Conservation (phyloP, 345 rosid genomes). For the Litchi chinensis region DNA sequence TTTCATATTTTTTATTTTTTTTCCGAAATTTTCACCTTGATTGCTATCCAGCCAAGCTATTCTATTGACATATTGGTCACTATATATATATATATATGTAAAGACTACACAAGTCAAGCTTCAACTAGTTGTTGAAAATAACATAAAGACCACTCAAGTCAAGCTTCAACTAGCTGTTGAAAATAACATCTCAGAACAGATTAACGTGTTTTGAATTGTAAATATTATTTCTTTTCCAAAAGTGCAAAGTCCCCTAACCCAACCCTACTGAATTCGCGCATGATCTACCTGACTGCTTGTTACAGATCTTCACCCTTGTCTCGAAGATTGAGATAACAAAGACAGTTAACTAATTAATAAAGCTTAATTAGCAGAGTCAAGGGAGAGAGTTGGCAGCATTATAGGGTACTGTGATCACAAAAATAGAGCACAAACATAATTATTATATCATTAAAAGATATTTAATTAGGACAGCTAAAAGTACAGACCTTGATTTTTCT, state of each 20-base stretch:
- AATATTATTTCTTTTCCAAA: not conserved
- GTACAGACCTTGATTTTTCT: constrained; percentile 5
- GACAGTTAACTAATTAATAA: not conserved
- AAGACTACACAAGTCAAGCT: no score
- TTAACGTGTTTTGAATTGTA: not conserved
- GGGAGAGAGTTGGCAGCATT: constrained; percentile 24
- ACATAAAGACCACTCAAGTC: not conserved
- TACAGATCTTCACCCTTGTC: constrained; percentile 10
- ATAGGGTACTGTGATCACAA: constrained; percentile 18
- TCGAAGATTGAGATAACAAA: constrained; percentile 10
- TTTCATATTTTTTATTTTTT: no score
- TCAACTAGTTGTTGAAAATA: no score
- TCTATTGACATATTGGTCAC: no score
- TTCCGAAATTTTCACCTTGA: no score
- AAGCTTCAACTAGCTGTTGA: constrained; percentile 7
- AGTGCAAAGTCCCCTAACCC: constrained; percentile 9
- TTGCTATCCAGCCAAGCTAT: no score
- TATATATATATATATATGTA: no score
- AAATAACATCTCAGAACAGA: not conserved
- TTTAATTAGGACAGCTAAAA: constrained; percentile 13
- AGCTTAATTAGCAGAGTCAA: not conserved
- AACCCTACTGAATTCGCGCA: not conserved
- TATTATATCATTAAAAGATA: constrained; percentile 15
- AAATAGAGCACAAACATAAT: not conserved
- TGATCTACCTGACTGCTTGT: not conserved